Evolutionary conservation across 2,329 filamentous ascomycete genomes (phyloP).

Genomic region (Calonectria montana): DNA sequence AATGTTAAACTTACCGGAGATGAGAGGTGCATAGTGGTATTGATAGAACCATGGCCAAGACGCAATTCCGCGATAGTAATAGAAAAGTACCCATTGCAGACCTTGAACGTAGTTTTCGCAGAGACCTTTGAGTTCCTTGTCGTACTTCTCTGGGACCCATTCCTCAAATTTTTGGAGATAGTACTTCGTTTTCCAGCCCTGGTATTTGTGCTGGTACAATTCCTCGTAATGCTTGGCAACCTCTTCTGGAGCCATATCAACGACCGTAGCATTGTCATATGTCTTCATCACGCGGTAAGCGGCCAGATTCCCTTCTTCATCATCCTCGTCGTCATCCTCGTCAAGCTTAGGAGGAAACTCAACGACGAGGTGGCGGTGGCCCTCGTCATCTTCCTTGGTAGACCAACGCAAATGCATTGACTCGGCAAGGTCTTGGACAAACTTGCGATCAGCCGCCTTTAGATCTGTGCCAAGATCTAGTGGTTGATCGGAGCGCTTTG

Average conservation of each 20-base stretch:
- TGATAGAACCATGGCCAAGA: slow-evolving; percentile 99
- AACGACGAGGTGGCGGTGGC: slow-evolving; percentile 63
- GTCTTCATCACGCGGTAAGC: slow-evolving; percentile 86
- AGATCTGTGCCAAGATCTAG: slow-evolving; percentile 80
- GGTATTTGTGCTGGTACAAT: slow-evolving; percentile 91
- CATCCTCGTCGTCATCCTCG: slow-evolving; percentile 57
- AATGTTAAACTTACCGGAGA: slow-evolving; percentile 70
- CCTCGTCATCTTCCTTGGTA: slow-evolving; percentile 67
- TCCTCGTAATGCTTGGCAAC: slow-evolving; percentile 82
- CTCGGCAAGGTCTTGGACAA: slow-evolving; percentile 87
- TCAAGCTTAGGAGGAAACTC: slow-evolving; percentile 57
- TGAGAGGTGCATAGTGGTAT: slow-evolving; percentile 98
- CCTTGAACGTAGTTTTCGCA: slow-evolving; percentile 98
- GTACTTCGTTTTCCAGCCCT: slow-evolving; percentile 94
- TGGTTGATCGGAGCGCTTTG: slow-evolving; percentile 70
- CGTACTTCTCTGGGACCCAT: slow-evolving; percentile 85
- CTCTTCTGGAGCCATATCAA: slow-evolving; percentile 83
- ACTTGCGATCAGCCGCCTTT: slow-evolving; percentile 89
- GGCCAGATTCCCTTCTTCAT: slow-evolving; percentile 86
- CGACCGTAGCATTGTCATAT: slow-evolving; percentile 89
- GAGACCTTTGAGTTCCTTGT: slow-evolving; percentile 79
- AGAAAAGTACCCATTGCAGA: slow-evolving; percentile 96
- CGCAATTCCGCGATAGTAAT: slow-evolving; percentile 96
- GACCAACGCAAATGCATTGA: slow-evolving; percentile 68
- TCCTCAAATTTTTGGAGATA: slow-evolving; percentile 89